Conservation (phyloP, 1,284 basidiomycete species). For the Sporisorium sorghi region DNA sequence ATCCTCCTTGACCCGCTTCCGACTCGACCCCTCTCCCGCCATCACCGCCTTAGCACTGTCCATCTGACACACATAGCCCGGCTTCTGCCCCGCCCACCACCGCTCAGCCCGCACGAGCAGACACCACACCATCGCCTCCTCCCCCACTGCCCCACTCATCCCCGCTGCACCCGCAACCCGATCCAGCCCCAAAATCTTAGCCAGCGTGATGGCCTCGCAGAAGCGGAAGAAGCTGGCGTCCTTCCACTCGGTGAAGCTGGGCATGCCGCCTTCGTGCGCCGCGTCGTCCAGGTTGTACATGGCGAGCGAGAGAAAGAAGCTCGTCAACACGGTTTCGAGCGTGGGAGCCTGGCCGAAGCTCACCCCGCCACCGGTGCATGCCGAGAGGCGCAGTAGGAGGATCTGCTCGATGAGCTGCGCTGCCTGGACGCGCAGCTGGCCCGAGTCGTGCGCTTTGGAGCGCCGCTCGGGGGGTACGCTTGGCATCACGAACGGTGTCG, state of each 20-base stretch:
- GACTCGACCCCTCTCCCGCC: background rate
- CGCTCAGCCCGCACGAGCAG: constrained; percentile 51
- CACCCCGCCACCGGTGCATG: constrained; percentile 21
- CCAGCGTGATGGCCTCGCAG: constrained; percentile 53
- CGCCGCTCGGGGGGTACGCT: constrained; percentile 3
- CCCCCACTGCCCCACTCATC: background rate
- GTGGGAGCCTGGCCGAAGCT: constrained; percentile 43
- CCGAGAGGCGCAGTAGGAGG: constrained; percentile 19
- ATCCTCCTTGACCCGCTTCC: constrained; percentile 20
- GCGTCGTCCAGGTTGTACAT: constrained; percentile 40
- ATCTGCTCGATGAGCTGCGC: constrained; percentile 19
- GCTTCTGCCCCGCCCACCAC: constrained; percentile 41
- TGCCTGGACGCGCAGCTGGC: background rate
- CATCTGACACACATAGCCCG: constrained; percentile 38
- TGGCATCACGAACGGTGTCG: constrained; percentile 27
- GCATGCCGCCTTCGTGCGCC: constrained; percentile 5
- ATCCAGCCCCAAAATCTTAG: constrained; percentile 51
- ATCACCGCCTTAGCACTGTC: constrained; percentile 3
- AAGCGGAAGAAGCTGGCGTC: constrained; percentile 45
- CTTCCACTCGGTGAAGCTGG: constrained; percentile 29
- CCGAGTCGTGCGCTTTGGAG: constrained; percentile 2
- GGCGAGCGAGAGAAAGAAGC: constrained; percentile 49
- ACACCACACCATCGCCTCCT: constrained; percentile 30
- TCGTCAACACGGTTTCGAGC: constrained; percentile 35
- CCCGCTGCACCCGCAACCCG: background rate